Base-by-base conservation (phyloP, 345 rosid genomes). In the Eutrema yunnanense region DNA sequence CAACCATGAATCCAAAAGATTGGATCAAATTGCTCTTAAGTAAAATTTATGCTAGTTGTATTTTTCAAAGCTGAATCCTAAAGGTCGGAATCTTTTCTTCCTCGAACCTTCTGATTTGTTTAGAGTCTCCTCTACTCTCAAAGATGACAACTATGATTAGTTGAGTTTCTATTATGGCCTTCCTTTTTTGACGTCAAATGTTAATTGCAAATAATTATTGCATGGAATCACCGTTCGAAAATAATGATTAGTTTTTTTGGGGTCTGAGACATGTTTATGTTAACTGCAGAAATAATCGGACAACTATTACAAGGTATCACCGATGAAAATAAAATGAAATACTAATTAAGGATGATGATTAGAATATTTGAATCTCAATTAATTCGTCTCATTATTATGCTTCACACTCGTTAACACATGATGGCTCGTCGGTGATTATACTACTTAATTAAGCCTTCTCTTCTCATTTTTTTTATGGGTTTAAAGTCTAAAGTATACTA, bases 361-460 rank as follows among this genome's bases (percentile, higher is more conserved):
- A 22, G n/a, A 65, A 11, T 30, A 46, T 55, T 26, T 46, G 50
- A 30, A 53, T 8, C 26, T 66, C 26, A 32, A 67, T 59, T 51
- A 50, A 29, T 48, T 58, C 29, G 55, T 36, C 59, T 65, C 60
- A 74, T 67, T 16, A 58, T 34, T 62, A 55, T 62, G 76, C 43
- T 72, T 61, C 71, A 73, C 65, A 73, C 29, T 73, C 40, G 76
- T 73, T 40, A 66, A 51, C 67, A 59, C 68, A 60, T 58, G 67
- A 32, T 41, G 13, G 1, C 2, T 58, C 13, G 78, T 74, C 73
- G 73, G 78, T 67, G 68, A 67, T 74, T 67, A 67, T 65, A 57
- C 37, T 47, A 53, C 51, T 44, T 2, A 68, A 13, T 44, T 2
- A 68, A 13, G 43, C 11, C 27, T 50, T 47, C 8, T 34, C 33